phyloP scores from a whole-genome alignment of 768 basidiomycete genomes.

The Mycena amicta region DNA sequence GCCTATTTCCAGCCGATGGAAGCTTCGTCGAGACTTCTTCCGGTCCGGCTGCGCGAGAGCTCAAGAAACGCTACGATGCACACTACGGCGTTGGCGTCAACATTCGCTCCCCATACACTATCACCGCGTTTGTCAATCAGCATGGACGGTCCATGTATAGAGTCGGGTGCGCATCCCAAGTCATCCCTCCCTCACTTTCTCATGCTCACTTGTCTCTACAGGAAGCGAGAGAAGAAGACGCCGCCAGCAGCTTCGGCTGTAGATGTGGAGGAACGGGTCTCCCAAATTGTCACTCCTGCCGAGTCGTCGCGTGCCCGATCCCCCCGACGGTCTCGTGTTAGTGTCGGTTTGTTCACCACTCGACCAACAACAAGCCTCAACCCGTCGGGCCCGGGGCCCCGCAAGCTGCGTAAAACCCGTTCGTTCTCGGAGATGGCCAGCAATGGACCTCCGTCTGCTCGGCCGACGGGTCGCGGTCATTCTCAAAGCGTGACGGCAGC shows the following conservation, averaged over 20 bases:
- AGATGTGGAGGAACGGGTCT: slow-evolving; percentile 51
- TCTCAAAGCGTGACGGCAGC: slow-evolving; percentile 79
- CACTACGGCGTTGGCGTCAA: slow-evolving; percentile 65
- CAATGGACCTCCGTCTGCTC: slow-evolving; percentile 28
- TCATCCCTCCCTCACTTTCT: slow-evolving; percentile 1
- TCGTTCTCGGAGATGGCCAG: slow-evolving; percentile 67
- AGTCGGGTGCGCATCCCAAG: slow-evolving; percentile 59
- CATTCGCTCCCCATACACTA: slow-evolving; percentile 76
- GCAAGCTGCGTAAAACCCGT: slow-evolving; percentile 71
- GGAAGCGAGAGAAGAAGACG: slow-evolving; percentile 62
- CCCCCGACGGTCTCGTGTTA: slow-evolving; percentile 66
- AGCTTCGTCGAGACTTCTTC: slow-evolving; percentile 82
- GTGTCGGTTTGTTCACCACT: slow-evolving; percentile 59
- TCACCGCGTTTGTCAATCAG: slow-evolving; percentile 82
- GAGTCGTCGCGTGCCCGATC: slow-evolving; percentile 45
- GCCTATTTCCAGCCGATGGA: slow-evolving; percentile 54
- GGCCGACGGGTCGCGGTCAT: slow-evolving; percentile 59
- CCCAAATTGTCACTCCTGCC: slow-evolving; percentile 34
- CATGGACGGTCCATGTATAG: slow-evolving; percentile 79
- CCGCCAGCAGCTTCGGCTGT: slow-evolving; percentile 54
- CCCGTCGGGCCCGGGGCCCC: slow-evolving; percentile 36
- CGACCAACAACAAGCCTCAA: slow-evolving; percentile 22
- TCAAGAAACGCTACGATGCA: slow-evolving; percentile 78
- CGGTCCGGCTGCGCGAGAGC: slow-evolving; percentile 71
- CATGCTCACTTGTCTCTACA: slow-evolving; percentile 28